A percentile compares a stretch with the other conserved stretches of the same genome.
phyloP scores from a whole-genome alignment of 2,329 filamentous ascomycete species.

The Intubia oerlemansii region DNA sequence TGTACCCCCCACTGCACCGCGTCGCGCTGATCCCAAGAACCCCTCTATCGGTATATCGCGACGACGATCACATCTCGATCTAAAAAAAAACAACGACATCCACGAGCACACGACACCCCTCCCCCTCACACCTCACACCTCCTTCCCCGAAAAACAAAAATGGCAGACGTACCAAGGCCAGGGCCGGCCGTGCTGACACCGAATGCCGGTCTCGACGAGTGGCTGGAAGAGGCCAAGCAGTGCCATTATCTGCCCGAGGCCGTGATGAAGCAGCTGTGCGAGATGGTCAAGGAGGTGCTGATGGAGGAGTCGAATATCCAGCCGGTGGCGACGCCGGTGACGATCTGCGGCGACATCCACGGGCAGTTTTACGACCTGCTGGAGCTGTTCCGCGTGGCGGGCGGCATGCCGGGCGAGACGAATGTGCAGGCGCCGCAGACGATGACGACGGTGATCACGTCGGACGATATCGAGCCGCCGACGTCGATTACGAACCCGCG shows the following conservation, averaged over 20 bases:
- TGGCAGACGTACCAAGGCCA: slow-evolving; percentile 68
- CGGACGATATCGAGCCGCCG: slow-evolving; percentile 83
- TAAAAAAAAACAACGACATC: no score
- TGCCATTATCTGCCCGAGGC: slow-evolving; percentile 91
- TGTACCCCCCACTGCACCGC: no score
- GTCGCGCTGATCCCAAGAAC: no score
- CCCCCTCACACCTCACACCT: no score
- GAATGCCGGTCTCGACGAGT: slow-evolving; percentile 79
- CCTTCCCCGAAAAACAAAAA: no score
- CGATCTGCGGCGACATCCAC: slow-evolving; percentile 94
- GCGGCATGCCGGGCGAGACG: slow-evolving; percentile 81
- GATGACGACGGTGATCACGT: slow-evolving; percentile 54
- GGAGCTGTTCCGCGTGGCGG: slow-evolving; percentile 88
- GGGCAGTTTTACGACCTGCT: slow-evolving; percentile 97
- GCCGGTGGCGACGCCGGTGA: slow-evolving; percentile 90
- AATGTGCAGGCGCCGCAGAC: slow-evolving; percentile 47
- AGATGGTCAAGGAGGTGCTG: slow-evolving; percentile 95
- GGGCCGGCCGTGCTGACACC: slow-evolving; percentile 70
- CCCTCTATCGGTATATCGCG: no score
- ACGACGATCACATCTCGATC: no score
- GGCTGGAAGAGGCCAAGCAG: slow-evolving; percentile 89
- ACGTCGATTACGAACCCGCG: slow-evolving; percentile 76
- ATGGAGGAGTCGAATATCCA: slow-evolving; percentile 99
- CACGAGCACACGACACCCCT: no score
- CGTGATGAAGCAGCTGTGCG: slow-evolving; percentile 97